Evolutionary conservation across 805 yeast genomes (phyloP).

Genomic region (Metschnikowia vanudenii): DNA sequence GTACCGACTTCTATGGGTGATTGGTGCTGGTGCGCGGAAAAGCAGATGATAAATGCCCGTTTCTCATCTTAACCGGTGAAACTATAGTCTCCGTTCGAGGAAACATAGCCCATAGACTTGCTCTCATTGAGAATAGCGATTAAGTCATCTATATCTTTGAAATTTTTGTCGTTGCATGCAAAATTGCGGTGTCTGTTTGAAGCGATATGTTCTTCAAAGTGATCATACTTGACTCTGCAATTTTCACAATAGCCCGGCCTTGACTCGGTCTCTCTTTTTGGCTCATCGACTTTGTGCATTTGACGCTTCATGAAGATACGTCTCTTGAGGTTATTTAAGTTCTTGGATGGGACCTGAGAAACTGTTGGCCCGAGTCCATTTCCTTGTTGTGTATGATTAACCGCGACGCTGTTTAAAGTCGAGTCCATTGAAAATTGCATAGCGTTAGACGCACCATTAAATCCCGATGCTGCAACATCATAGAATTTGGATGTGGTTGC

Average conservation of each 20-base stretch:
- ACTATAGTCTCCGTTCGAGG: constrained; percentile 42
- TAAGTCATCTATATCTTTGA: constrained; percentile 72
- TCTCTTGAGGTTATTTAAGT: constrained; percentile 47
- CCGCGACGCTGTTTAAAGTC: constrained; percentile 33
- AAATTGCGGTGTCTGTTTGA: constrained; percentile 73
- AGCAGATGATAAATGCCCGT: not conserved
- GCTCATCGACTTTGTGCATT: constrained; percentile 23
- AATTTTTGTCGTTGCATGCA: constrained; percentile 70
- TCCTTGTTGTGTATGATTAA: constrained; percentile 23
- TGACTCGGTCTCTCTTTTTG: constrained; percentile 29
- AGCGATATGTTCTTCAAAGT: constrained; percentile 70
- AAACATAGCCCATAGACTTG: constrained; percentile 40
- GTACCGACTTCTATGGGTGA: too few relatives aligned
- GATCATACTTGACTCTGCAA: constrained; percentile 80
- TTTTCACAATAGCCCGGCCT: constrained; percentile 90
- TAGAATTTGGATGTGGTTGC: constrained; percentile 38
- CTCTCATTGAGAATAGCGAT: constrained; percentile 51
- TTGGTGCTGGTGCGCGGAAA: not conserved
- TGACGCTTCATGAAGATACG: constrained; percentile 44
- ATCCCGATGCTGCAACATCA: constrained; percentile 46
- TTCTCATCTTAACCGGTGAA: constrained; percentile 9
- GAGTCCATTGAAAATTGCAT: constrained; percentile 42
- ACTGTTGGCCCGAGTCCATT: constrained; percentile 63
- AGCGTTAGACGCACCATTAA: constrained; percentile 46
- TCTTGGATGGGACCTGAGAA: constrained; percentile 55